Percentiles rank a stretch among this genome's conserved stretches.
phyloP scores from a whole-genome alignment of 768 basidiomycete species.

The Termitomyces bulborhizus region DNA sequence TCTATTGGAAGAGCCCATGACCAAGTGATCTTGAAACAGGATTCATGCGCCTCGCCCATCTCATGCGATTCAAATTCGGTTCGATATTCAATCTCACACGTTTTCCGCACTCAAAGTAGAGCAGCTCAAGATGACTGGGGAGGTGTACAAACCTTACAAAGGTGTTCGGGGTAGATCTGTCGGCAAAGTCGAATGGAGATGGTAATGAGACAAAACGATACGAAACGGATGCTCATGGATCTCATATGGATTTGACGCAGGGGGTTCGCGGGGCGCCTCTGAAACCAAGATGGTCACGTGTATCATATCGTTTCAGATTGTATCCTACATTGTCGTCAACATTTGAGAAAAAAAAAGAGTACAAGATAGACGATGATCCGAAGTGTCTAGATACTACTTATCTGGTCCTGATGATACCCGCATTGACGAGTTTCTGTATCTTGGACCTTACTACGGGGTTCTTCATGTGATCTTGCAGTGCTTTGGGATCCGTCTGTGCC shows the following conservation, averaged over 20 bases:
- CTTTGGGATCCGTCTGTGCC: conserved; percentile 82
- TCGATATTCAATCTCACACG: conserved; percentile 64
- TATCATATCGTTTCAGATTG: conserved; percentile 2
- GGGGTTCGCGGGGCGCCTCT: too few relatives aligned
- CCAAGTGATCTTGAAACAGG: conserved; percentile 15
- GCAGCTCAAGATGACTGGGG: conserved; percentile 73
- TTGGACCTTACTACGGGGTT: conserved; percentile 76
- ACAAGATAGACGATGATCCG: background rate
- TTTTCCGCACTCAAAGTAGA: conserved; percentile 83
- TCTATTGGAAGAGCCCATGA: background rate
- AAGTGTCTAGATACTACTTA: conserved; percentile 24
- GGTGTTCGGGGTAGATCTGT: conserved; percentile 68
- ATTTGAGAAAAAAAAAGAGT: background rate
- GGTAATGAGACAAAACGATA: conserved; percentile 22
- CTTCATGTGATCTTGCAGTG: conserved; percentile 95
- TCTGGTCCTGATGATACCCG: conserved; percentile 88
- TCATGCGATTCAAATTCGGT: conserved; percentile 67
- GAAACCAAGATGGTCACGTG: background rate
- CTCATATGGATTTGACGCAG: background rate
- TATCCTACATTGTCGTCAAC: conserved; percentile 8
- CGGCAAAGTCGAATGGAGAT: conserved; percentile 70
- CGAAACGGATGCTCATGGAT: background rate
- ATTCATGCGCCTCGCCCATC: conserved; percentile 53
- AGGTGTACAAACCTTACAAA: conserved; percentile 87
- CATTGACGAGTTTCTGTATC: conserved; percentile 86